phyloP scores from a whole-genome alignment of 2,329 filamentous ascomycete species.

The Trichoderma brevicompactum region DNA sequence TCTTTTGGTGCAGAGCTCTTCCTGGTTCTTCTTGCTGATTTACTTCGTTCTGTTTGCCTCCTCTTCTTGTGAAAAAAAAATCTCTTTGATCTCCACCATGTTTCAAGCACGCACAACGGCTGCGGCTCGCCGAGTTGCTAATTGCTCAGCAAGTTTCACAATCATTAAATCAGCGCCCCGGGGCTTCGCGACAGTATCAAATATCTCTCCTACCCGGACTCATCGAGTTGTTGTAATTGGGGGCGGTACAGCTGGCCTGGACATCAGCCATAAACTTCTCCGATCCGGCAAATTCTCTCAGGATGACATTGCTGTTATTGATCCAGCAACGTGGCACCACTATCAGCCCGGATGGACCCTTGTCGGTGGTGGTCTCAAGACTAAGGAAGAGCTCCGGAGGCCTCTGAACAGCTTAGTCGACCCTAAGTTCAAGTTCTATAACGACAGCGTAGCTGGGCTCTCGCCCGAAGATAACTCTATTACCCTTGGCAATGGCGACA shows the following conservation, averaged over 20 bases:
- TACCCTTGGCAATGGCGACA: slow-evolving; percentile 59
- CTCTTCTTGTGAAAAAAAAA: background rate
- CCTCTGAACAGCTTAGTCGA: slow-evolving; percentile 58
- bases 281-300: slow-evolving; percentile 58
- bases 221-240: slow-evolving; percentile 72
- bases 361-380: slow-evolving; percentile 68
- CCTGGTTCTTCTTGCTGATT: background rate
- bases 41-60: background rate
- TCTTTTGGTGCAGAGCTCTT: background rate
- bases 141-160: slow-evolving; percentile 16
- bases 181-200: slow-evolving; percentile 34
- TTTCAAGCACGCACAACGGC: slow-evolving; percentile 31
- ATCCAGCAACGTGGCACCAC: slow-evolving; percentile 66
- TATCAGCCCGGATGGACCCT: slow-evolving; percentile 74
- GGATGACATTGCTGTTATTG: slow-evolving; percentile 67
- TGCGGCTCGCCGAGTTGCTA: slow-evolving; percentile 30
- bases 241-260: slow-evolving; percentile 67
- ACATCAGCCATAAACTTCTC: slow-evolving; percentile 70
- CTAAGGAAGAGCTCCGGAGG: slow-evolving; percentile 60
- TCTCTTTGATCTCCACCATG: slow-evolving; percentile 31
- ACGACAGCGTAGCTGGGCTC: slow-evolving; percentile 54
- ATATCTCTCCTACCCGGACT: slow-evolving; percentile 38
- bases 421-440: slow-evolving; percentile 65
- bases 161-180: slow-evolving; percentile 4
- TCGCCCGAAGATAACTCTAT: slow-evolving; percentile 60